Percentiles rank a stretch among this genome's conserved stretches.
phyloP scores from a whole-genome alignment of 257 asterid species.

The Penstemon eatonii region DNA sequence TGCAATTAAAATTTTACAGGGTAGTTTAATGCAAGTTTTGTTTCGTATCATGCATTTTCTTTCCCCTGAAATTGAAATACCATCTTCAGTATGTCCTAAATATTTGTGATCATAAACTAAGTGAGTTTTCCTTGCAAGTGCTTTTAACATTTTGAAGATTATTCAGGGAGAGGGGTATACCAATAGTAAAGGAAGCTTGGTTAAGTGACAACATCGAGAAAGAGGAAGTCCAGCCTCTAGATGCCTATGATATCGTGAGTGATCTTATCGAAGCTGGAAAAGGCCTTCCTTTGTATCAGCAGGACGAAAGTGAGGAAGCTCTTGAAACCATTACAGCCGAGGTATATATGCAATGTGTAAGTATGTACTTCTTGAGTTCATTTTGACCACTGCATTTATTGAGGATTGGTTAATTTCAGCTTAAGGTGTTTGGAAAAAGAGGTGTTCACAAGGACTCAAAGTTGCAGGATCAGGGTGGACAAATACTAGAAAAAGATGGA shows the following conservation, averaged over 20 bases:
- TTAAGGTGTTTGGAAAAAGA: slow-evolving; percentile 79
- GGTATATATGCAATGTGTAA: slow-evolving; percentile 32
- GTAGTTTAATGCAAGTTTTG: too few relatives aligned
- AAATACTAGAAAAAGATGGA: slow-evolving; percentile 71
- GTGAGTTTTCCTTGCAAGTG: too few relatives aligned
- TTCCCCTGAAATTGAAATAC: too few relatives aligned
- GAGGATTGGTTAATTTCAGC: slow-evolving; percentile 36
- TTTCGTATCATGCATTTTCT: too few relatives aligned
- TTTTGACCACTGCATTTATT: background rate
- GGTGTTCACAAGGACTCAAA: slow-evolving; percentile 83
- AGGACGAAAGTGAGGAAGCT: slow-evolving; percentile 62
- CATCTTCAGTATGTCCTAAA: too few relatives aligned
- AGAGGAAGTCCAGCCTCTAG: slow-evolving; percentile 48
- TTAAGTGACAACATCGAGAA: slow-evolving; percentile 64
- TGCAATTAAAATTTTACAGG: too few relatives aligned
- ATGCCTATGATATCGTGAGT: slow-evolving; percentile 57
- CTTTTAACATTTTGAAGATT: background rate
- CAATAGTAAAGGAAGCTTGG: slow-evolving; percentile 83
- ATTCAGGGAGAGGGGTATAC: slow-evolving; percentile 67
- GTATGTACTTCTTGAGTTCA: too few relatives aligned
- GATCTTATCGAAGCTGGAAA: slow-evolving; percentile 63
- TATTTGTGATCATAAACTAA: too few relatives aligned
- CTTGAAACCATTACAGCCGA: slow-evolving; percentile 60
- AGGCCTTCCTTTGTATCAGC: slow-evolving; percentile 62
- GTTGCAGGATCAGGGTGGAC: slow-evolving; percentile 67